Percentiles rank a stretch among this genome's conserved stretches.
Conservation (phyloP, 1,139 yeast genomes). For the Lodderomyces theae region DNA sequence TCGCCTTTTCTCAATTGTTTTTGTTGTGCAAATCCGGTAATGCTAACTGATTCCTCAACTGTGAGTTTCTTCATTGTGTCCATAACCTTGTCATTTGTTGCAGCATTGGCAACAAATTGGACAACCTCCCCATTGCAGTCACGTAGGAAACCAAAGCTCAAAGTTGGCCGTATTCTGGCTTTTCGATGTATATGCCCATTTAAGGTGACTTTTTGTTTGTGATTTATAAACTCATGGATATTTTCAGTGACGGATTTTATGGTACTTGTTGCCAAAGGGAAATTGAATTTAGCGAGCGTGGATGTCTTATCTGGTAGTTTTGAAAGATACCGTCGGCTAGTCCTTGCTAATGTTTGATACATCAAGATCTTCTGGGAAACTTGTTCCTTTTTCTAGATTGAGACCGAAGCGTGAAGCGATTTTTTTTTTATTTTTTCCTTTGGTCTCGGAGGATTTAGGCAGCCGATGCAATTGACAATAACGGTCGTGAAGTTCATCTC, state of each 20-base stretch:
- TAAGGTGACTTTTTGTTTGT: slow-evolving; percentile 30
- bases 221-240: slow-evolving; percentile 16
- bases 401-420: too few relatives aligned
- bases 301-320: slow-evolving; percentile 22
- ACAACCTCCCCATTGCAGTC: slow-evolving; percentile 66
- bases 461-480: too few relatives aligned
- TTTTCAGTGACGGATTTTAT: slow-evolving; percentile 16
- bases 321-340: slow-evolving; percentile 9
- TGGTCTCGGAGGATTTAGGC: too few relatives aligned
- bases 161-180: slow-evolving; percentile 50
- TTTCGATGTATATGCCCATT: slow-evolving; percentile 83
- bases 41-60: slow-evolving; percentile 73
- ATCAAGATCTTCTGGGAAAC: too few relatives aligned
- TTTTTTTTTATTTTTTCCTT: too few relatives aligned
- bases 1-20: slow-evolving; percentile 23
- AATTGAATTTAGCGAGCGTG: slow-evolving; percentile 34
- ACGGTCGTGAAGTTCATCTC: too few relatives aligned
- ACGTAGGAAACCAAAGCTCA: slow-evolving; percentile 69
- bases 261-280: slow-evolving; percentile 38
- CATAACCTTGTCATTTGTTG: slow-evolving; percentile 28
- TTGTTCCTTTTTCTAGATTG: too few relatives aligned
- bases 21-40: slow-evolving; percentile 52
- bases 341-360: neutral
- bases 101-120: slow-evolving; percentile 56
- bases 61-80: slow-evolving; percentile 48